Evolutionary conservation across 2,329 filamentous ascomycete genomes (phyloP).

Genomic region (Alternaria triticina): DNA sequence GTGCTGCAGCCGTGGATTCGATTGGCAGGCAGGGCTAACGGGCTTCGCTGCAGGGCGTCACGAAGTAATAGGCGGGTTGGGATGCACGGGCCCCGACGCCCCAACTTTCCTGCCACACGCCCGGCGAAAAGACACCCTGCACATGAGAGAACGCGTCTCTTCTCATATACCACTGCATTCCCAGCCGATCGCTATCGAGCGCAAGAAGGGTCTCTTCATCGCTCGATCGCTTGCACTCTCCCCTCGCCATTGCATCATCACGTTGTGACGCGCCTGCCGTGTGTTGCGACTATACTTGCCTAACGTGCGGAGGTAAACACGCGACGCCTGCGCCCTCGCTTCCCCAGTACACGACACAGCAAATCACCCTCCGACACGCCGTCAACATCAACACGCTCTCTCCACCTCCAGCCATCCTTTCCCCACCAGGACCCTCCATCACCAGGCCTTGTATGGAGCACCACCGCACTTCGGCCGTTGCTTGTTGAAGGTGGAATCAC

Average conservation of each 20-base stretch:
- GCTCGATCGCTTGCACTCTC: conserved; percentile 15
- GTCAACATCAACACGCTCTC: conserved; percentile 19
- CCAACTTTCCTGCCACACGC: conserved; percentile 14
- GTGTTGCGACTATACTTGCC: conserved; percentile 22
- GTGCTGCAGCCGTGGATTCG: conserved; percentile 10
- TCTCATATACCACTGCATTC: conserved; percentile 29
- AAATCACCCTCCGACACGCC: conserved; percentile 33
- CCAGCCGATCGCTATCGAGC: conserved; percentile 34
- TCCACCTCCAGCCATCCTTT: conserved; percentile 19
- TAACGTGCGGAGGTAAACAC: conserved; percentile 21
- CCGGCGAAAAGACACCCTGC: conserved; percentile 29
- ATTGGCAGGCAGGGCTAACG: conserved; percentile 29
- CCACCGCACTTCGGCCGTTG: conserved; percentile 30
- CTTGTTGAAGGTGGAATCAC: conserved; percentile 41
- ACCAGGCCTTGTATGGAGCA: conserved; percentile 46
- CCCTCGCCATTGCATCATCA: conserved; percentile 25
- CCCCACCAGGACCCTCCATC: conserved; percentile 16
- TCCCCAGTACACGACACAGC: conserved; percentile 24
- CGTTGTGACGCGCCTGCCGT: conserved; percentile 14
- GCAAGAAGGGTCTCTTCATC: conserved; percentile 33
- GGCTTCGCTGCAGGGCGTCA: conserved; percentile 20
- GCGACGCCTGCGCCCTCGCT: conserved; percentile 29
- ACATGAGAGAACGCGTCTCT: conserved; percentile 27
- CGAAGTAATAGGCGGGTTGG: conserved; percentile 9
- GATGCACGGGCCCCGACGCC: conserved; percentile 8